Evolutionary conservation across 1,284 basidiomycete genomes (phyloP), one percentile per base, ranked within the genome.

Genomic region (Puccinia hordei): DNA sequence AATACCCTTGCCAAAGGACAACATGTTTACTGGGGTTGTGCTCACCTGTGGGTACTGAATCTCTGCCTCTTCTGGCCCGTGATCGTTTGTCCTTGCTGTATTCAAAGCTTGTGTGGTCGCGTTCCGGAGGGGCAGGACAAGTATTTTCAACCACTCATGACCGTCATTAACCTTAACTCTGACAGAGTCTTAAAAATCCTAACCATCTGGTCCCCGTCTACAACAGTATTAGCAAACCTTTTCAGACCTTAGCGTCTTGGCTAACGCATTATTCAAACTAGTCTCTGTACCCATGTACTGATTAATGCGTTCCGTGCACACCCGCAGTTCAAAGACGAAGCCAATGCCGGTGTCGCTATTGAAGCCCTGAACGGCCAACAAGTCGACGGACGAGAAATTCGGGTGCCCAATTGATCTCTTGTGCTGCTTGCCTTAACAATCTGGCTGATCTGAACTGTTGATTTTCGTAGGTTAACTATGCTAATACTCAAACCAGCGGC

Each of bases 381-480:
- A 85, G 91, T 98, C 84, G 95, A 98, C 87, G 94, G 95, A 82
- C 90, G 95, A 84, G 90, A 92, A 84, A 91, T 98, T 85, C 87
- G 88, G 81, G 75, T 77, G 12, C n/a, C n/a, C n/a, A n/a, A n/a
- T n/a, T n/a, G n/a, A n/a, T n/a, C n/a, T n/a, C n/a, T n/a, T 24
- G 33, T 51, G 12, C n/a, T 17, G n/a, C 1, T 57, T 35, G 17
- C 27, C 44, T 41, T 24, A 24, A 5, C 6, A 13, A 46, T 30
- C 15, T n/a, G 17, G 8, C 9, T 65, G 10, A 65, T 63, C 44
- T 44, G 27, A 38, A 35, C 41, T 63, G 24, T 35, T 49, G 2
- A 27, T 59, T 24, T 59, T 46, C 4, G 8, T n/a, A 75, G 73
- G 95, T 98, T 82, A 98, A 98, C 89, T 88, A 97, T 83, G 95